A percentile compares a stretch with the other conserved stretches of the same genome.
Conservation (phyloP, 345 rosid genomes). For the Pugionium dolabratum region DNA sequence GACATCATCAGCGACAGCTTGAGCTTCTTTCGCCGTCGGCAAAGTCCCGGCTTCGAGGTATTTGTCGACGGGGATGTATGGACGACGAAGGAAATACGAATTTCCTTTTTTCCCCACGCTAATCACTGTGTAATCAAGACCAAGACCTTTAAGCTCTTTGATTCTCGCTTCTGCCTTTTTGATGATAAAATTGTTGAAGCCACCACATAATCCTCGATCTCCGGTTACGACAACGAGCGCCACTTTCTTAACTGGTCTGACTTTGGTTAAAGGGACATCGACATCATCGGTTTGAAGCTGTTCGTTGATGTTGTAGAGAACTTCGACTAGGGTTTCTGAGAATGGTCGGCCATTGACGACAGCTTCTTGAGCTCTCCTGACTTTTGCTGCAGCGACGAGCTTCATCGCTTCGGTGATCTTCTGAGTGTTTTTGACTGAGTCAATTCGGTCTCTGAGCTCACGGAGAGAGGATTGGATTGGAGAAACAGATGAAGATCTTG, state of each 20-base stretch:
- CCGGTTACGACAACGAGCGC: constrained; percentile 92
- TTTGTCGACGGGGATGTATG: constrained; percentile 76
- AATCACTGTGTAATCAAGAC: constrained; percentile 62
- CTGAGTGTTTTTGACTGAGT: constrained; percentile 87
- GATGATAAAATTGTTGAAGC: constrained; percentile 64
- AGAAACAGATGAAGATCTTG: constrained; percentile 55
- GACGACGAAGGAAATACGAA: constrained; percentile 68
- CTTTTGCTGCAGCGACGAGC: constrained; percentile 70
- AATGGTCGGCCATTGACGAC: constrained; percentile 89
- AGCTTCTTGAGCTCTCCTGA: constrained; percentile 96
- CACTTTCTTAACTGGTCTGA: constrained; percentile 94
- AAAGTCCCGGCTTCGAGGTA: constrained; percentile 50
- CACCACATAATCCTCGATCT: constrained; percentile 90
- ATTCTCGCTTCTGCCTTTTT: constrained; percentile 87
- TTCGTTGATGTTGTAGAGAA: constrained; percentile 92
- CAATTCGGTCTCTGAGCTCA: constrained; percentile 75
- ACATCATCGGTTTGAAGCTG: constrained; percentile 87
- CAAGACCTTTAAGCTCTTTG: constrained; percentile 61
- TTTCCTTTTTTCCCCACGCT: constrained; percentile 96
- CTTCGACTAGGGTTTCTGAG: constrained; percentile 87
- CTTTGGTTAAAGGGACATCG: constrained; percentile 74
- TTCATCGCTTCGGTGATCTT: constrained; percentile 71
- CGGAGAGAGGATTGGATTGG: constrained; percentile 78
- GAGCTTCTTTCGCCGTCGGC: constrained; percentile 79
- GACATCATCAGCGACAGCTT: constrained; percentile 69